These are phyloP conservation scores for Coemansia sp. DNA, from an alignment of 192 early-diverging fungal species.

Conservation along the genomic window DNA sequence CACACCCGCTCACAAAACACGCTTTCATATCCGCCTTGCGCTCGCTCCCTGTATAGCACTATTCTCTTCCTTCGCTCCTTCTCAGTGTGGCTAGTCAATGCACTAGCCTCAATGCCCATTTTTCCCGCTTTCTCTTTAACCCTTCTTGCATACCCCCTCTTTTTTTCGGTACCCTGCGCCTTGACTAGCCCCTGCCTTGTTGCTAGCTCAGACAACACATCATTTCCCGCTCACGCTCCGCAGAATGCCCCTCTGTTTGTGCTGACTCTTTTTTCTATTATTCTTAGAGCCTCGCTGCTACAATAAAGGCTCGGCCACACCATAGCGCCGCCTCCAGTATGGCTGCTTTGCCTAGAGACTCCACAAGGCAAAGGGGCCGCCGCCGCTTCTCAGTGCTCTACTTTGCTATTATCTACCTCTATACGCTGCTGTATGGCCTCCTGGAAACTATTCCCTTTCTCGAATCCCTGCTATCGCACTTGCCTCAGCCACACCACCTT, in stretches of 20 bases:
- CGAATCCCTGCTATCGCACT: slow-evolving; percentile 30
- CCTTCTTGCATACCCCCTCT: neutral
- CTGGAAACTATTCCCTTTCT: slow-evolving; percentile 37
- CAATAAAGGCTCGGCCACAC: slow-evolving; percentile 8
- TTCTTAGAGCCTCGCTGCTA: neutral
- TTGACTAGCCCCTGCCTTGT: neutral
- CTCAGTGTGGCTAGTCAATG: neutral
- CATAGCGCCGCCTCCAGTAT: neutral
- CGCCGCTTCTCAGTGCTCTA: slow-evolving; percentile 48
- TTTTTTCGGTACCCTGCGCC: neutral
- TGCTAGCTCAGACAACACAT: neutral
- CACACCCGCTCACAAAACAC: neutral
- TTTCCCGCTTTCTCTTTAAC: neutral
- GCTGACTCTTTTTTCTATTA: neutral
- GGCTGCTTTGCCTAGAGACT: neutral
- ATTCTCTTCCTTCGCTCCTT: neutral
- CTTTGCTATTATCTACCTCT: slow-evolving; percentile 46
- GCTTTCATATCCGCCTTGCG: neutral
- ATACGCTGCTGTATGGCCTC: slow-evolving; percentile 41
- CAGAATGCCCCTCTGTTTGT: neutral
- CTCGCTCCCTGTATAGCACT: neutral
- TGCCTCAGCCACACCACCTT: slow-evolving; percentile 46
- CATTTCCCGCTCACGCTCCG: neutral
- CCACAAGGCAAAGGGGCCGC: slow-evolving; percentile 6
- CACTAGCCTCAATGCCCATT: neutral